A percentile compares a stretch with the other conserved stretches of the same genome.
Evolutionary conservation across 2,329 filamentous ascomycete species (phyloP).

Genomic region (Ascochyta pisi): DNA sequence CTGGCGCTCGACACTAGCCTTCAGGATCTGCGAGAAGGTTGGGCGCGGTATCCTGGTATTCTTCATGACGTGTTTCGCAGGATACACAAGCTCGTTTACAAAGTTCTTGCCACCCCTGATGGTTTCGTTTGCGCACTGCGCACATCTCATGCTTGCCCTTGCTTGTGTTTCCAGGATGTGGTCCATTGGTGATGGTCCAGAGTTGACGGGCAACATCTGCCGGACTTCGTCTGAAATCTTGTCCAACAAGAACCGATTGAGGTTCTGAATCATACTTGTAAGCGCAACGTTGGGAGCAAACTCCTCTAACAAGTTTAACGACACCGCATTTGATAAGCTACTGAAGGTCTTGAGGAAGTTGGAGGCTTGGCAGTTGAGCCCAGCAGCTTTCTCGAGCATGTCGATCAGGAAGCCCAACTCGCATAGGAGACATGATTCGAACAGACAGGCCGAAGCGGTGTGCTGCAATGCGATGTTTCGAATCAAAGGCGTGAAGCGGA

Average conservation of each 20-base stretch:
- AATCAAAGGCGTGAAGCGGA: conserved; percentile 87
- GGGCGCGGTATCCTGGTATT: conserved; percentile 62
- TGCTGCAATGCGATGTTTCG: conserved; percentile 90
- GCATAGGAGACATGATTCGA: conserved; percentile 85
- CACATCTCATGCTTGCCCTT: conserved; percentile 78
- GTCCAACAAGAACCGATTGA: conserved; percentile 85
- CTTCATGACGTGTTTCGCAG: conserved; percentile 63
- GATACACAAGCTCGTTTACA: conserved; percentile 87
- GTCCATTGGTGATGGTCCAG: conserved; percentile 67
- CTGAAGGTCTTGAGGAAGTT: conserved; percentile 92
- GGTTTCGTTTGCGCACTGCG: conserved; percentile 86
- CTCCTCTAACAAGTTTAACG: conserved; percentile 84
- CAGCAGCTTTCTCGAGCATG: conserved; percentile 95
- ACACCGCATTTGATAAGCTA: conserved; percentile 77
- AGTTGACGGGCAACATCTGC: conserved; percentile 67
- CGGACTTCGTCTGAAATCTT: conserved; percentile 80
- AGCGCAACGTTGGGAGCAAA: conserved; percentile 75
- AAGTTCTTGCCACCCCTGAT: conserved; percentile 78
- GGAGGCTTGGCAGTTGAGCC: conserved; percentile 93
- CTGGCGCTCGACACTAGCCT: conserved; percentile 88
- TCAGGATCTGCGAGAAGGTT: conserved; percentile 88
- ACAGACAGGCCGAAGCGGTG: conserved; percentile 81
- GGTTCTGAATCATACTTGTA: conserved; percentile 81
- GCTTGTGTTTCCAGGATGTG: conserved; percentile 75
- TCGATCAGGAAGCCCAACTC: conserved; percentile 96